Percentiles rank a stretch among this genome's conserved stretches.
phyloP scores from a whole-genome alignment of 2,329 filamentous ascomycete species.

The Mariannaea elegans region DNA sequence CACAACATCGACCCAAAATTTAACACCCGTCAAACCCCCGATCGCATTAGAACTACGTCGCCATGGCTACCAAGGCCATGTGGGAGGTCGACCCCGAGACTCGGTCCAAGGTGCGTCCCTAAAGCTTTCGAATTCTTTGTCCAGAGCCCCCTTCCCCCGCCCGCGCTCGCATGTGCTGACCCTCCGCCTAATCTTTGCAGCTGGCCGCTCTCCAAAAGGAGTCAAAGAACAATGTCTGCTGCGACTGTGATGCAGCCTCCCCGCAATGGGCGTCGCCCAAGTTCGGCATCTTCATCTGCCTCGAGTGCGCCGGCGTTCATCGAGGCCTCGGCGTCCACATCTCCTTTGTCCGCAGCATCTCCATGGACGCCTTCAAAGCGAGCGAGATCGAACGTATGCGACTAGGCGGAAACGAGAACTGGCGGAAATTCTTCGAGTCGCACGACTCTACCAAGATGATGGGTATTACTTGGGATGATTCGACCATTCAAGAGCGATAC shows the following conservation, averaged over 20 bases:
- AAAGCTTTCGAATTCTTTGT: conserved; percentile 15
- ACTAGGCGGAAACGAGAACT: conserved; percentile 86
- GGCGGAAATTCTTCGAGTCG: conserved; percentile 86
- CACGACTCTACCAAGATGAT: conserved; percentile 73
- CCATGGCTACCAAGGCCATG: conserved; percentile 79
- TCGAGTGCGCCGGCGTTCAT: conserved; percentile 94
- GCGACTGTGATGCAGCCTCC: conserved; percentile 93
- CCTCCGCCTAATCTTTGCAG: conserved; percentile 53
- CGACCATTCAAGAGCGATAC: conserved; percentile 90
- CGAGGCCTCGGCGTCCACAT: conserved; percentile 96
- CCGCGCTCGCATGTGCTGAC: conserved; percentile 26
- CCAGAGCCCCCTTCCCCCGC: conserved; percentile 13
- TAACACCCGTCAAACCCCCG: conserved; percentile 6
- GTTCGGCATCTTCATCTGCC: conserved; percentile 98
- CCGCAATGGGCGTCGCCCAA: conserved; percentile 99
- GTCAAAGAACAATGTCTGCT: conserved; percentile 88
- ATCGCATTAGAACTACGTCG: conserved; percentile 21
- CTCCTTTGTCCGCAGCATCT: conserved; percentile 96
- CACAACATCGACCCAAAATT: conserved; percentile 19
- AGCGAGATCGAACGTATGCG: conserved; percentile 95
- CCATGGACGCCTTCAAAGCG: conserved; percentile 98
- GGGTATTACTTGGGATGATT: conserved; percentile 81
- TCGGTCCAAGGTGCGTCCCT: conserved; percentile 80
- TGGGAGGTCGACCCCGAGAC: conserved; percentile 99
- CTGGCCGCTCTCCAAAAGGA: conserved; percentile 91